Evolutionary conservation across 805 yeast genomes (phyloP), one percentile per base, ranked within the genome.

Genomic region (Wickerhamiella kurtzmanii): DNA sequence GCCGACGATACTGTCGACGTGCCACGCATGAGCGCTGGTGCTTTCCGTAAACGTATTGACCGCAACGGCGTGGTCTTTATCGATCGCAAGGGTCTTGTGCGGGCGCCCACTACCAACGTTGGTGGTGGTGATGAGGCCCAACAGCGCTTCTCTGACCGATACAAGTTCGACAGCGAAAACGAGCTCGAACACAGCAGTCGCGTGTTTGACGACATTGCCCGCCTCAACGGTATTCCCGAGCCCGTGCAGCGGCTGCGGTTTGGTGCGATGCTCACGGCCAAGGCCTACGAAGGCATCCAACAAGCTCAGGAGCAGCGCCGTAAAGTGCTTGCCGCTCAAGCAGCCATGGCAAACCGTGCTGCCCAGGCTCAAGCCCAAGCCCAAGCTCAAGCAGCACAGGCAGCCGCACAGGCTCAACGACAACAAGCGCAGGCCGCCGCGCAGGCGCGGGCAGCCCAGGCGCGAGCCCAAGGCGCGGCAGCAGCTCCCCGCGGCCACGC

Each of bases 181-280:
- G 60, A 70, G 4, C 50, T 44, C 20, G 40, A 42, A 3, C 22
- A 21, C 20, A 3, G 39, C 19, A 13, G 37, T 21, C 2, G 40
- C 20, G 36, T 53, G 47, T 71, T 79, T 49, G 72, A 75, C 49
- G 95, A 86, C 62, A 96, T 96, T 0, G 79, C 95, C 0, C 73
- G 75, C 47, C 70, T 88, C 56, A 88, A 88, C 59, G 81, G 82
- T 52, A 85, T 88, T 38, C 76, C 86, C 13, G 80, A 80, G 46
- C 89, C 80, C 44, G 87, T 96, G 1, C 96, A 88, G 64, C 79
- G 83, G 1, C 83, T 89, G 25, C 70, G 96, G 50, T 88, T 88
- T 64, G 95, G 96, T 6, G 77, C 94, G 4, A 87, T 87, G 96
- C 65, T 89, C 28, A 69, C 87, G 38, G 77, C 92, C 3, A 89